These are phyloP conservation scores for Verticillium albo-atrum DNA, from an alignment of 2,329 filamentous ascomycete species.

Conservation along the genomic window DNA sequence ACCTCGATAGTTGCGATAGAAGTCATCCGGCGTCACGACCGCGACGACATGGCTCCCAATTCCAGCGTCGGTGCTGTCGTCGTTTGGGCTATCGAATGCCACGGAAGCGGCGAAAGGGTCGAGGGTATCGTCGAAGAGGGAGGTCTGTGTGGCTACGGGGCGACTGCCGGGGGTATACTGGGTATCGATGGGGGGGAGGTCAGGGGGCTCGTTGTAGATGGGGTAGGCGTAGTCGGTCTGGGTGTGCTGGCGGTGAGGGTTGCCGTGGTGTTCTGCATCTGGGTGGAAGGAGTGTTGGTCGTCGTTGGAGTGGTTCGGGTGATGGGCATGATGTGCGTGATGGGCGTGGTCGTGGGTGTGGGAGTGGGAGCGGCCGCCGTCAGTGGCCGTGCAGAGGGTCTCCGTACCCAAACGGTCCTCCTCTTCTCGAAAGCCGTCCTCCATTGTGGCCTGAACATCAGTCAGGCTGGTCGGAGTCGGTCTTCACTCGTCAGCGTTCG, in stretches of 20 bases:
- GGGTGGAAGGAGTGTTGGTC: slow-evolving; percentile 20
- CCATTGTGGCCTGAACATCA: slow-evolving; percentile 44
- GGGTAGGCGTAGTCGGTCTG: slow-evolving; percentile 19
- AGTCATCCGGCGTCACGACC: slow-evolving; percentile 48
- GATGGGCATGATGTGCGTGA: slow-evolving; percentile 18
- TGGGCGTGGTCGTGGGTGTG: slow-evolving; percentile 21
- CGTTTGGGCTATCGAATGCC: slow-evolving; percentile 12
- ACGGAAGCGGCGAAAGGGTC: slow-evolving; percentile 16
- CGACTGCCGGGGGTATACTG: slow-evolving; percentile 15
- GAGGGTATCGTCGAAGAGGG: slow-evolving; percentile 8
- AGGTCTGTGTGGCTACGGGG: slow-evolving; percentile 11
- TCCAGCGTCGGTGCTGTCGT: slow-evolving; percentile 12
- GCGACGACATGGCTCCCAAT: slow-evolving; percentile 30
- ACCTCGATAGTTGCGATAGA: slow-evolving; percentile 47
- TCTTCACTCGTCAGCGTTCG: slow-evolving; percentile 33
- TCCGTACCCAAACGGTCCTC: slow-evolving; percentile 30
- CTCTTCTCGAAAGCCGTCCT: slow-evolving; percentile 40
- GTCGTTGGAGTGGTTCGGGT: slow-evolving; percentile 16
- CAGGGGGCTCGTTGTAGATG: slow-evolving; percentile 15
- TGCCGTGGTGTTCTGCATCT: slow-evolving; percentile 13
- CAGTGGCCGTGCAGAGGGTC: slow-evolving; percentile 9
- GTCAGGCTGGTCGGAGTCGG: slow-evolving; percentile 35
- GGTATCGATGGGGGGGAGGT: slow-evolving; percentile 12
- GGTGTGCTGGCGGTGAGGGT: slow-evolving; percentile 16
- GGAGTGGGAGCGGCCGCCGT: slow-evolving; percentile 9